Base-by-base conservation (phyloP, 352 stramenopile genomes). In the Phytophthora lateralis region DNA sequence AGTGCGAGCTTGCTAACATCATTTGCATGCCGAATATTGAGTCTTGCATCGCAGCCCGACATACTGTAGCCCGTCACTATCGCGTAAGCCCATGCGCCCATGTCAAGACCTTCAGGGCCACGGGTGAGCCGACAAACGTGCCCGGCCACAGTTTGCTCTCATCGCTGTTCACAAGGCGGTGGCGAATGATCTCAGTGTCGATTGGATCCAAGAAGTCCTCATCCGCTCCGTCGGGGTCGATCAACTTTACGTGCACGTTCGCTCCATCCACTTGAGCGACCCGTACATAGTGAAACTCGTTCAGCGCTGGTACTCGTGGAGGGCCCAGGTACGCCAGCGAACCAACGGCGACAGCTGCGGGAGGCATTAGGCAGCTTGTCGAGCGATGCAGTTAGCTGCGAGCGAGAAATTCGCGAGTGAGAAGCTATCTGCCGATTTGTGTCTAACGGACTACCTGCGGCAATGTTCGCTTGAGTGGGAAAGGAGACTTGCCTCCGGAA, bases 281-380 rank as follows among this genome's bases (percentile, higher is more conserved):
- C 5, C 50, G 50, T 2, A 42, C 50, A n/a, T 41, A 57, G 38
- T 57, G 50, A 27, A 57, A 57, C 38, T 48, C 50, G 9, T 8
- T 38, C 14, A 49, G 26, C 6, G 12, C 6, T 7, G 50, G 50
- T 1, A 57, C 38, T 39, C 49, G 37, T n/a, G 50, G 26, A 2
- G 50, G 50, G 8, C 50, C 50, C 8, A 57, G 10, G 17, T 42
- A 57, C 7, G 50, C 38, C 26, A 57, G 24, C 8, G 15, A 57
- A 8, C 24, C 50, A 1, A 39, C 45, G 3, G 17, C 21, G 1
- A 52, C 45, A 14, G 27, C 6, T 6, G 15, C 15, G 0, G 9
- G 7, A 0, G 15, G 4, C 35, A 42, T 42, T 18, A 17, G 10
- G 6, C 34, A 6, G 4, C 14, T 38, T 38, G 10, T n/a, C 34